Conservation (phyloP, 2,329 filamentous ascomycete genomes). For the Neofusicoccum sp. region DNA sequence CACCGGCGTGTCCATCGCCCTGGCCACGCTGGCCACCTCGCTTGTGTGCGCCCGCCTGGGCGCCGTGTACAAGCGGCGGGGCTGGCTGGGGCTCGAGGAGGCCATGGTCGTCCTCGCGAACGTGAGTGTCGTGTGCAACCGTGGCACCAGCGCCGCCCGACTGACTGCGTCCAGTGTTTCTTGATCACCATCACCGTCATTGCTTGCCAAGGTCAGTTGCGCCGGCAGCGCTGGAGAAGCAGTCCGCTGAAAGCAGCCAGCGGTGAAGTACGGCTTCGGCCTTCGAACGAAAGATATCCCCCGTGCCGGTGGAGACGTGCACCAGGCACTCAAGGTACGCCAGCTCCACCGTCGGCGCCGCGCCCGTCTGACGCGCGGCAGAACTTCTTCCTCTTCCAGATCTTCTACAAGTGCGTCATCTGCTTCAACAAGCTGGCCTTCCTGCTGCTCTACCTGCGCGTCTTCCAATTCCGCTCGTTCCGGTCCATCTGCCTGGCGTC, state of each 20-base stretch:
- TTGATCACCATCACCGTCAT: conserved; percentile 9
- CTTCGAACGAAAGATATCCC: conserved; percentile 23
- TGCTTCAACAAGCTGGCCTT: conserved; percentile 30
- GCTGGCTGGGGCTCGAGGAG: conserved; percentile 29
- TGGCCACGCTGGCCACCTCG: conserved; percentile 23
- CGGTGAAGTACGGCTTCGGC: conserved; percentile 28
- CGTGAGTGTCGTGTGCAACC: conserved; percentile 20
- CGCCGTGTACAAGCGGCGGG: conserved; percentile 25
- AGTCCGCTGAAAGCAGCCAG: not conserved
- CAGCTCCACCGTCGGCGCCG: not conserved
- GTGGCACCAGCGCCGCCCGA: not conserved
- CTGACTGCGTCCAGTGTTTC: not conserved
- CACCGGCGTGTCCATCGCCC: conserved; percentile 25
- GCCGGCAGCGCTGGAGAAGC: not conserved
- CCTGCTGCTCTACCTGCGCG: conserved; percentile 27
- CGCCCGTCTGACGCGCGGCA: conserved; percentile 1
- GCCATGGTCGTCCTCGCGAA: conserved; percentile 25
- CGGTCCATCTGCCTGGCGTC: conserved; percentile 22
- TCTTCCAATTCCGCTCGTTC: conserved; percentile 25
- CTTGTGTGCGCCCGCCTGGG: conserved; percentile 23
- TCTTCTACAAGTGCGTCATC: conserved; percentile 28
- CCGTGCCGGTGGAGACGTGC: conserved; percentile 23
- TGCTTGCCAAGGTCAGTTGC: conserved; percentile 3
- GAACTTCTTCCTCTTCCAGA: conserved; percentile 27
- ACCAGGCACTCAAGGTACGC: conserved; percentile 25